Percentiles rank a stretch among this genome's conserved stretches.
phyloP scores from a whole-genome alignment of 2,329 filamentous ascomycete species.

The Huntiella bhutanensis region DNA sequence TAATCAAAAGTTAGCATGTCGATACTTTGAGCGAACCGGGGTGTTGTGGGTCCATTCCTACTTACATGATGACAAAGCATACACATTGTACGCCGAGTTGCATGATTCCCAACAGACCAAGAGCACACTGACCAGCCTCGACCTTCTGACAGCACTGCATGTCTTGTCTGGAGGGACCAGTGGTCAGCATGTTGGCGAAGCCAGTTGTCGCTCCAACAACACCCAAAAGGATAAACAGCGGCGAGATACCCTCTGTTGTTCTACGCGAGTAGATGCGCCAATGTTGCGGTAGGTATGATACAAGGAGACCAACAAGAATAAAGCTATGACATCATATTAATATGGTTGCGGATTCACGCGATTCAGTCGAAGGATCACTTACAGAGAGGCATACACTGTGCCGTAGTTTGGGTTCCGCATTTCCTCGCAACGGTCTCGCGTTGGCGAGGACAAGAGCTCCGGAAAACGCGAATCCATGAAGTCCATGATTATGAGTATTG shows the following conservation, averaged over 20 bases:
- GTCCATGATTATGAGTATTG: slow-evolving; percentile 14
- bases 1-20: background rate
- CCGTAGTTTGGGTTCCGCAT: slow-evolving; percentile 12
- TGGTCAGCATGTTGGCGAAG: slow-evolving; percentile 79
- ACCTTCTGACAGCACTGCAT: slow-evolving; percentile 74
- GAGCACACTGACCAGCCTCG: slow-evolving; percentile 62
- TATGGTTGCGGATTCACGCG: background rate
- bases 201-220: slow-evolving; percentile 74
- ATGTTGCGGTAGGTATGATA: slow-evolving; percentile 92
- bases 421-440: slow-evolving; percentile 10
- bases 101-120: slow-evolving; percentile 69
- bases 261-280: slow-evolving; percentile 70
- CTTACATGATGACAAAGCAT: slow-evolving; percentile 82
- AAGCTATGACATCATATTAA: slow-evolving; percentile 24
- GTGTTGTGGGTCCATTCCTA: slow-evolving; percentile 10
- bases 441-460: slow-evolving; percentile 3
- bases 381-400: slow-evolving; percentile 12
- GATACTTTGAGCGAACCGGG: background rate
- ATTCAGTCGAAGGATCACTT: background rate
- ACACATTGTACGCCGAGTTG: slow-evolving; percentile 86
- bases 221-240: slow-evolving; percentile 87
- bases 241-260: slow-evolving; percentile 85
- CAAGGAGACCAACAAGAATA: slow-evolving; percentile 69
- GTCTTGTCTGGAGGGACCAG: slow-evolving; percentile 66
- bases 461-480: slow-evolving; percentile 13